Base-by-base conservation (phyloP, 2,329 filamentous ascomycete genomes). In the Paracamarosporium sp. region DNA sequence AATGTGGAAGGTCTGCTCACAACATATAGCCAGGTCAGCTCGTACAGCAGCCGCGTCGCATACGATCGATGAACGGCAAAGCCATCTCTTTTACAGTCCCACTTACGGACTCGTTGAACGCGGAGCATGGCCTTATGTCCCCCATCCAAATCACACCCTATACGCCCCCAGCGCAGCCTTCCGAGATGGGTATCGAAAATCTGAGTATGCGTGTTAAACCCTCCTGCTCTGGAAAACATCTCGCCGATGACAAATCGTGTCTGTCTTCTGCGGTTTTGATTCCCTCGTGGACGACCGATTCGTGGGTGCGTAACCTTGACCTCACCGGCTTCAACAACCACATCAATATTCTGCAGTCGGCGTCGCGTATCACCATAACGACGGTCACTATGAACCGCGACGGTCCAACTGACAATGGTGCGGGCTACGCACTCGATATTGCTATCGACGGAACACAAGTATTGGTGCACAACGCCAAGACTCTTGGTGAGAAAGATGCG, bases 261-360 rank as follows among this genome's bases (percentile, higher is more conserved):
- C 28, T n/a, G 15, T 40, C 41, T 17, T 25, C 44, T 31, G 58
- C 58, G 8, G 30, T 57, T 12, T 11, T 2, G 7, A 33, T 60
- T n/a, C 28, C 47, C 3, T 33, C 54, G 6, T 60, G 55, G 58
- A 54, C 58, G 12, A 53, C 47, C 5, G 50, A 60, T 45, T 54
- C 50, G 33, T 60, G 52, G 59, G 46, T 57, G 33, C 59, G 55
- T 28, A 53, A 58, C 35, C 46, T 61, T 2, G 59, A 53, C n/a
- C 46, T 61, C 1, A 55, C 55, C 4, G 58, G 58, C 15, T 60
- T 60, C 46, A 60, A 60, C 36, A 40, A 60, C 20, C 51, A 55
- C 22, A 55, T 55, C 33, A 28, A 27, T 17, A 38, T 50, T 17
- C 17, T 28, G n/a, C 15, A 51, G 2, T 55, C 56, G 2, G 40